These are phyloP conservation scores for Exophiala sp. DNA, from an alignment of 2,329 filamentous ascomycete species.

Conservation along the genomic window DNA sequence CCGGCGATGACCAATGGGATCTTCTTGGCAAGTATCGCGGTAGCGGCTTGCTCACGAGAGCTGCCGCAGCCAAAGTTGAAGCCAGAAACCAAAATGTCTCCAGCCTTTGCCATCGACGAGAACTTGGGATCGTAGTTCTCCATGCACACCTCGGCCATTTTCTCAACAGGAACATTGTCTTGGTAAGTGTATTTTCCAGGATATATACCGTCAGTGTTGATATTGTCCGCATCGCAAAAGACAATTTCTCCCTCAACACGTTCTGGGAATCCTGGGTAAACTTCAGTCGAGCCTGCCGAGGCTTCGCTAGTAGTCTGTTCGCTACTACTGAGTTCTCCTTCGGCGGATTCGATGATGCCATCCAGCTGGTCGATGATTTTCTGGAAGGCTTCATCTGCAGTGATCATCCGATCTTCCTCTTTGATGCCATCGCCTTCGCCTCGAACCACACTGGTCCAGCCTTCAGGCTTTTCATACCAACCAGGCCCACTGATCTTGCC, in stretches of 20 bases:
- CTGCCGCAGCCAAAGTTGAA: slow-evolving; percentile 87
- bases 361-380: slow-evolving; percentile 69
- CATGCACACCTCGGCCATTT: slow-evolving; percentile 90
- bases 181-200: slow-evolving; percentile 75
- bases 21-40: slow-evolving; percentile 74
- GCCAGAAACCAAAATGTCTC: slow-evolving; percentile 79
- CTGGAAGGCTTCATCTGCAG: slow-evolving; percentile 67
- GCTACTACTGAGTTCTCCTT: slow-evolving; percentile 44
- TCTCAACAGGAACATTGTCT: slow-evolving; percentile 69
- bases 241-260: slow-evolving; percentile 81
- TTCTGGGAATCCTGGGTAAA: slow-evolving; percentile 83
- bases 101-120: slow-evolving; percentile 56
- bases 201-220: slow-evolving; percentile 92
- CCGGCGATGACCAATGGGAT: slow-evolving; percentile 78
- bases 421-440: slow-evolving; percentile 68
- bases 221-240: slow-evolving; percentile 80
- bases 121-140: slow-evolving; percentile 84
- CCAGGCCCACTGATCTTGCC: slow-evolving; percentile 62
- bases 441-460: slow-evolving; percentile 58
- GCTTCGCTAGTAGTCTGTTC: slow-evolving; percentile 19
- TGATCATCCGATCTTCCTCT: slow-evolving; percentile 62
- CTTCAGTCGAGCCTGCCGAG: slow-evolving; percentile 52
- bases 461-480: slow-evolving; percentile 70
- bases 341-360: slow-evolving; percentile 53
- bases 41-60: slow-evolving; percentile 82